Evolutionary conservation across 2,329 filamentous ascomycete species (phyloP), one percentile per base, ranked within the genome.

Genomic region (Xylariaceae sp.): DNA sequence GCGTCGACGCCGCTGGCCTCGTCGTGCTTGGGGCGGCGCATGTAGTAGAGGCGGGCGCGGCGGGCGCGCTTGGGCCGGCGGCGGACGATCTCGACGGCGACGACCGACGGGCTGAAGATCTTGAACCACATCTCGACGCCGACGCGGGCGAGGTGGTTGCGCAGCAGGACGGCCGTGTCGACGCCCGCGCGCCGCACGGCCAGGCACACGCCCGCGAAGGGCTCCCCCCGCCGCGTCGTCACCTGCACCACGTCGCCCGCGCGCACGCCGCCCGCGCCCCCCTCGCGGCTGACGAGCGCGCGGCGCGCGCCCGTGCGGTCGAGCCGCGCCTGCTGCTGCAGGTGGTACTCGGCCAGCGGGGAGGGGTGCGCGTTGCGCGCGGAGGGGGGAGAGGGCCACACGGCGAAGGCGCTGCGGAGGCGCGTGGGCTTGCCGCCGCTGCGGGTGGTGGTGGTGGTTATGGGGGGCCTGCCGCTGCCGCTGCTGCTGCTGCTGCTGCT

Each of bases 111-210:
- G 55, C 78, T 85, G 68, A 92, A 96, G 38, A 96, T 71, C 70
- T 98, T 98, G 63, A 84, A 88, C 80, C 87, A 94, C 86, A 94
- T 92, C 73, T 98, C 92, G 39, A 94, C 86, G 40, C 86, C 85
- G 5, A 93, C 77, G 49, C 84, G 77, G 46, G 86, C 89, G 49
- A 98, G 66, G 56, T 93, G 80, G 50, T 90, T 90, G 36, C 92
- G 76, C 39, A 98, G 70, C 39, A 94, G 65, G 35, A 98, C 81
- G 4, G 84, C 83, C 3, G 87, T 94, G 64, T 96, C 90, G 39
- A 92, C 75, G 39, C 88, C 88, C n/a, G 83, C 74, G 35, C 87
- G 74, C 36, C 89, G 83, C 57, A 98, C 89, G 55, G 83, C 83
- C 55, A 98, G 70, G 52, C 85, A 83, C 11, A 92, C 86, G 25